These are phyloP conservation scores for Lipomyces sp. DNA, from an alignment of 805 yeast genomes.

Conservation along the genomic window DNA sequence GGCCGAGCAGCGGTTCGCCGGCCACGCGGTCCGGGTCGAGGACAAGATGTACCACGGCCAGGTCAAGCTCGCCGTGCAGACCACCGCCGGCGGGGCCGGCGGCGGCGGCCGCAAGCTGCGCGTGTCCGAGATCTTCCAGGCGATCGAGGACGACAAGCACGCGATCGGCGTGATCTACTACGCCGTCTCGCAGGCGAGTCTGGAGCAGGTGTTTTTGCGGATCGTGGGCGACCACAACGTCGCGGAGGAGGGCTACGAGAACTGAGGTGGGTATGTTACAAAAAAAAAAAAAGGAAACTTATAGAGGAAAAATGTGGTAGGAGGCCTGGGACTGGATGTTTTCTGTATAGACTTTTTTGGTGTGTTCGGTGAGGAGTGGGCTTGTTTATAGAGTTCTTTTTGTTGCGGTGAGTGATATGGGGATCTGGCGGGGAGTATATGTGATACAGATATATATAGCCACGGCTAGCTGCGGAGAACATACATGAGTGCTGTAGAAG, in stretches of 20 bases:
- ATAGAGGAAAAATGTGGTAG: too few relatives aligned
- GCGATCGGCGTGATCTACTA: slow-evolving; percentile 33
- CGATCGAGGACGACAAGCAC: slow-evolving; percentile 24
- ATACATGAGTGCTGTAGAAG: too few relatives aligned
- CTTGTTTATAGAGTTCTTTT: too few relatives aligned
- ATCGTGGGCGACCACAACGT: slow-evolving; percentile 36
- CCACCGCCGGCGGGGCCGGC: slow-evolving; percentile 19
- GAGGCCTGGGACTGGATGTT: too few relatives aligned
- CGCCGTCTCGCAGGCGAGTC: slow-evolving; percentile 35
- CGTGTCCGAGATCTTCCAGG: slow-evolving; percentile 30
- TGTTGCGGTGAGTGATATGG: too few relatives aligned
- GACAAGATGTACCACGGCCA: slow-evolving; percentile 38
- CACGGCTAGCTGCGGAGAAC: too few relatives aligned
- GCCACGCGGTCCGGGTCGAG: slow-evolving; percentile 31
- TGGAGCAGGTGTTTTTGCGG: slow-evolving; percentile 38
- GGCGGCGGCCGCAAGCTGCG: slow-evolving; percentile 27
- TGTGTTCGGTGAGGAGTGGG: too few relatives aligned
- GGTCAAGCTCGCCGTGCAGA: slow-evolving; percentile 34
- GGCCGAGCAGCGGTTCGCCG: slow-evolving; percentile 31
- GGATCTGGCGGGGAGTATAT: too few relatives aligned
- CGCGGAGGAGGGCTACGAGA: slow-evolving; percentile 32
- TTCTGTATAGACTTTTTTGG: too few relatives aligned
- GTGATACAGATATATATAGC: too few relatives aligned
- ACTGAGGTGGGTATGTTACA: background rate
- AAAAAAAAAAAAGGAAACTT: background rate